phyloP scores from a whole-genome alignment of 108 stramenopile species.

The Cyclotella atomus region DNA sequence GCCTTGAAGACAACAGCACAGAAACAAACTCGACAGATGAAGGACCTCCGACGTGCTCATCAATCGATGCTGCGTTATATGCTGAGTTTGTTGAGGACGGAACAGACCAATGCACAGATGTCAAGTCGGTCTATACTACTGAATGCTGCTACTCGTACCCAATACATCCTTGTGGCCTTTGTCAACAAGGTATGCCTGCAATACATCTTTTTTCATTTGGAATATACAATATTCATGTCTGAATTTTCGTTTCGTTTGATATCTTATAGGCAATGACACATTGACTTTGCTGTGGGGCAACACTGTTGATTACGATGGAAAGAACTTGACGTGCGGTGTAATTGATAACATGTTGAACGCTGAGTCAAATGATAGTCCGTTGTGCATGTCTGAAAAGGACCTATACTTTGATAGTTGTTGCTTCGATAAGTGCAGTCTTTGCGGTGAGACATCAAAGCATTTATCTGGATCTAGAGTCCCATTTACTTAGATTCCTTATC shows the following conservation, averaged over 20 bases:
- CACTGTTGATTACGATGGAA: conserved; percentile 28
- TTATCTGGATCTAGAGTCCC: no score
- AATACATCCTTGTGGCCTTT: conserved; percentile 38
- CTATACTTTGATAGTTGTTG: conserved; percentile 36
- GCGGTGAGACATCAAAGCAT: no score
- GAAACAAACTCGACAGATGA: not conserved
- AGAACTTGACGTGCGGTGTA: conserved; percentile 37
- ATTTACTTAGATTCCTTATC: no score
- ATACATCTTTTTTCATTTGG: not conserved
- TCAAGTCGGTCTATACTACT: conserved; percentile 24
- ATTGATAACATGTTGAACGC: conserved; percentile 41
- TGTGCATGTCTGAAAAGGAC: conserved; percentile 28
- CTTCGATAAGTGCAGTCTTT: conserved; percentile 50
- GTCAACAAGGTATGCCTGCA: conserved; percentile 18
- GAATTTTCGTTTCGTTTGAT: not conserved
- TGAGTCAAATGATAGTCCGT: conserved; percentile 29
- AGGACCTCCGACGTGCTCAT: conserved; percentile 32
- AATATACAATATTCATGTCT: not conserved
- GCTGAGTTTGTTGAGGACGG: conserved; percentile 37
- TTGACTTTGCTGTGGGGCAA: conserved; percentile 39
- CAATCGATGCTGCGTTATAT: conserved; percentile 44
- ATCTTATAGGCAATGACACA: not conserved
- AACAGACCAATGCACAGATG: conserved; percentile 31
- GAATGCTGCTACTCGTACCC: conserved; percentile 47
- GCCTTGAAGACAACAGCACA: not conserved